phyloP scores from a whole-genome alignment of 2,329 filamentous ascomycete species.

The Colletotrichum liaoningense region DNA sequence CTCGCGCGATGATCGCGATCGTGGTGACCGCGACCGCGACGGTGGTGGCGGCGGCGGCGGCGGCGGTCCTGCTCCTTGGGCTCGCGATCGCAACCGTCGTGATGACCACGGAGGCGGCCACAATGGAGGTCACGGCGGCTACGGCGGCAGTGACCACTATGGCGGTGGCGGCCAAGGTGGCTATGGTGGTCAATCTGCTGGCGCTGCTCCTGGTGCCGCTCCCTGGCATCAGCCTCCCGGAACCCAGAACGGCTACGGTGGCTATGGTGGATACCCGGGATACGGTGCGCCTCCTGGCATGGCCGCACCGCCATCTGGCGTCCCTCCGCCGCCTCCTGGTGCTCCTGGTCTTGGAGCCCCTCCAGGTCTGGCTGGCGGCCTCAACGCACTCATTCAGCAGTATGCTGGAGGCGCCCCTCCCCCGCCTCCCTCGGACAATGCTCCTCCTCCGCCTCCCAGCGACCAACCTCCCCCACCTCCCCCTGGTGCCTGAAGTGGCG shows the following conservation, averaged over 20 bases:
- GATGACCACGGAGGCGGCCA: slow-evolving; percentile 59
- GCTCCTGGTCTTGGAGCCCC: slow-evolving; percentile 62
- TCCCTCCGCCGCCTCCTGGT: slow-evolving; percentile 40
- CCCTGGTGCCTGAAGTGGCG: slow-evolving; percentile 55
- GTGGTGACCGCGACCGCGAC: slow-evolving; percentile 40
- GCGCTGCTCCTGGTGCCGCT: slow-evolving; percentile 43
- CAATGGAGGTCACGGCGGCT: slow-evolving; percentile 36
- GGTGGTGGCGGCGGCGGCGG: slow-evolving; percentile 54
- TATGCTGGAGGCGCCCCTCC: slow-evolving; percentile 64
- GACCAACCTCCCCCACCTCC: slow-evolving; percentile 73
- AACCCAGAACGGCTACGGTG: slow-evolving; percentile 62
- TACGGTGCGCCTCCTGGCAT: slow-evolving; percentile 67
- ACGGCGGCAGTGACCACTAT: slow-evolving; percentile 56
- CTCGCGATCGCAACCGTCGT: slow-evolving; percentile 65
- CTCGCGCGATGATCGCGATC: slow-evolving; percentile 54
- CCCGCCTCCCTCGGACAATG: slow-evolving; percentile 67
- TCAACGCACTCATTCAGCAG: slow-evolving; percentile 76
- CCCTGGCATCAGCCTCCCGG: slow-evolving; percentile 72
- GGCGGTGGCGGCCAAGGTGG: slow-evolving; percentile 50
- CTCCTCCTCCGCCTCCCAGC: slow-evolving; percentile 70
- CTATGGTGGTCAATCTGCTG: slow-evolving; percentile 39
- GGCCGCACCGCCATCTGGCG: slow-evolving; percentile 52
- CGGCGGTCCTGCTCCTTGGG: slow-evolving; percentile 69
- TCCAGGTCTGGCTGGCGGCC: slow-evolving; percentile 65
- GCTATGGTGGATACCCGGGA: slow-evolving; percentile 64